A percentile compares a stretch with the other conserved stretches of the same genome.
These are phyloP conservation scores for Ustanciosporium gigantosporum DNA, from an alignment of 1,284 basidiomycete genomes.

Conservation along the genomic window DNA sequence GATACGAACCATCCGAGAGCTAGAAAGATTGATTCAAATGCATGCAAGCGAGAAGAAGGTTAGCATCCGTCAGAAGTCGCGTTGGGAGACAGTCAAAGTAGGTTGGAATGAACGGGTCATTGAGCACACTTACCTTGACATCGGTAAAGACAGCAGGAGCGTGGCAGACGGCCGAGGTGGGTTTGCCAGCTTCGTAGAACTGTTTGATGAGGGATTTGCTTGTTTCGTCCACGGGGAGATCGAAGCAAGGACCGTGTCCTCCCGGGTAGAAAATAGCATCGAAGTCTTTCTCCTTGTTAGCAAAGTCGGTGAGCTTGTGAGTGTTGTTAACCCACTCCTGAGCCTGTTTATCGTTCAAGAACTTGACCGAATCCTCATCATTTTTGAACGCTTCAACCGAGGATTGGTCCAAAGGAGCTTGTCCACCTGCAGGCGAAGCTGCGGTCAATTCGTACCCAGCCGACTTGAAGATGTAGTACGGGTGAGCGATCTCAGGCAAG, in stretches of 20 bases:
- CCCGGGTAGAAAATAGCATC: conserved; percentile 78
- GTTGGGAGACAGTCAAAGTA: neutral
- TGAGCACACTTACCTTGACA: conserved; percentile 23
- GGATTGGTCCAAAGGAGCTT: conserved; percentile 72
- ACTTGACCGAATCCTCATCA: conserved; percentile 67
- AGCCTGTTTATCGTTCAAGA: conserved; percentile 68
- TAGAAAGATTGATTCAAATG: neutral
- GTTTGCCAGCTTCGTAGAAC: conserved; percentile 47
- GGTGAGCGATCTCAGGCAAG: conserved; percentile 71
- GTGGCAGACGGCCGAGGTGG: conserved; percentile 51
- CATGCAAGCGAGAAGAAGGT: too few relatives aligned
- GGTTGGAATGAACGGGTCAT: neutral
- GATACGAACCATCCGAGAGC: conserved; percentile 43
- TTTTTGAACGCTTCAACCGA: conserved; percentile 69
- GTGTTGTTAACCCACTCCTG: conserved; percentile 67
- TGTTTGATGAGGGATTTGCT: conserved; percentile 38
- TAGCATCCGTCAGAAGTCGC: too few relatives aligned
- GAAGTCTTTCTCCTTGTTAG: conserved; percentile 66
- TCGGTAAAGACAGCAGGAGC: conserved; percentile 48
- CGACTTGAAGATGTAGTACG: conserved; percentile 71
- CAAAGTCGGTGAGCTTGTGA: conserved; percentile 70
- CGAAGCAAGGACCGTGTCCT: conserved; percentile 63
- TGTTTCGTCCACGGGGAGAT: conserved; percentile 42
- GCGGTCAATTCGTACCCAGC: conserved; percentile 70
- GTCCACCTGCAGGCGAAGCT: conserved; percentile 72